Conservation (phyloP, 2,329 filamentous ascomycete species). For the Escovopsis sp. region DNA sequence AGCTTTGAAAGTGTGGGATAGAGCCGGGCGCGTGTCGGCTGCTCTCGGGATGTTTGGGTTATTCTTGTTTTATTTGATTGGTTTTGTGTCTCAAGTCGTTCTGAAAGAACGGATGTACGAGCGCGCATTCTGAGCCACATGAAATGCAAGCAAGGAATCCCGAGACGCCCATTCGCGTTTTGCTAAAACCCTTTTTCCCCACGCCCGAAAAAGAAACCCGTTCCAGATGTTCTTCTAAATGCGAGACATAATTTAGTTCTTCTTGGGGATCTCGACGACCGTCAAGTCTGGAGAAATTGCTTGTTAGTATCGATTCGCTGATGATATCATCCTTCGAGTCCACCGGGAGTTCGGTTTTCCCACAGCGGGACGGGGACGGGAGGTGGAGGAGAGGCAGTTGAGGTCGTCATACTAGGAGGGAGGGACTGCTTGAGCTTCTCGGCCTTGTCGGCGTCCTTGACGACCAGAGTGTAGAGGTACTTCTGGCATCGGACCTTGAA, state of each 20-base stretch:
- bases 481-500: slow-evolving; percentile 99
- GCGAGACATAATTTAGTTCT: slow-evolving; percentile 25
- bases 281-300: slow-evolving; percentile 26
- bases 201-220: slow-evolving; percentile 9
- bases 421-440: slow-evolving; percentile 99
- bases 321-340: neutral
- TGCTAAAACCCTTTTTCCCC: slow-evolving; percentile 16
- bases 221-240: slow-evolving; percentile 8
- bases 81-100: slow-evolving; percentile 19
- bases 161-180: slow-evolving; percentile 37
- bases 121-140: slow-evolving; percentile 24
- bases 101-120: slow-evolving; percentile 21
- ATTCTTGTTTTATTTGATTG: slow-evolving; percentile 2
- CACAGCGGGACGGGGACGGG: neutral
- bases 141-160: slow-evolving; percentile 41
- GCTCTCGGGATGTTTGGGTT: neutral
- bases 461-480: slow-evolving; percentile 93
- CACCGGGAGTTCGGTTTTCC: neutral
- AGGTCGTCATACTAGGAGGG: slow-evolving; percentile 67
- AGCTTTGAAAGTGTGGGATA: too few relatives aligned
- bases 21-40: too few relatives aligned
- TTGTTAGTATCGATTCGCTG: neutral
- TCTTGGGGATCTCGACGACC: slow-evolving; percentile 40
- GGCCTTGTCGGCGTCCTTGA: slow-evolving; percentile 98
- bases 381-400: slow-evolving; percentile 1